Conservation (phyloP, 805 yeast species). For the Candida ascalaphidarum region DNA sequence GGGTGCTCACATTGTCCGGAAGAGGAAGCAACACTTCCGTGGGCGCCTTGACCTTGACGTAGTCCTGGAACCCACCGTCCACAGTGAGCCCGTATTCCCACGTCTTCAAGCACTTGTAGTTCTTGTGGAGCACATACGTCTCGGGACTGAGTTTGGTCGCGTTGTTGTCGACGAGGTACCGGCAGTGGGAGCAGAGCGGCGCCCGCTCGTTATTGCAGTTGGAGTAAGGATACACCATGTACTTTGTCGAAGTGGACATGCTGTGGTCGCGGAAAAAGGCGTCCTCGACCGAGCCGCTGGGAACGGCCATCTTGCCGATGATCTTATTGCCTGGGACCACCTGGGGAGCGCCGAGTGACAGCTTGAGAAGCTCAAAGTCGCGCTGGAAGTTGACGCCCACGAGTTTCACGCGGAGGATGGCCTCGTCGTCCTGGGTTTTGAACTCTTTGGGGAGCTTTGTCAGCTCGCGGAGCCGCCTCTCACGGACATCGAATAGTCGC, state of each 20-base stretch:
- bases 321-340: constrained; percentile 27
- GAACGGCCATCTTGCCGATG: constrained; percentile 17
- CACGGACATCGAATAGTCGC: constrained; percentile 14
- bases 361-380: constrained; percentile 14
- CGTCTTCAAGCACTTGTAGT: constrained; percentile 13
- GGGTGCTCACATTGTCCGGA: constrained; percentile 23
- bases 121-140: constrained; percentile 6
- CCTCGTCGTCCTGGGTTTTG: constrained; percentile 6
- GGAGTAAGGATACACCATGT: constrained; percentile 25
- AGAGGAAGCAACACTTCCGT: constrained; percentile 15
- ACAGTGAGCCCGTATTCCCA: constrained; percentile 23
- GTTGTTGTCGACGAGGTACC: constrained; percentile 1
- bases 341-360: not conserved
- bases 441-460: constrained; percentile 19
- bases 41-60: constrained; percentile 17
- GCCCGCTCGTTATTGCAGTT: constrained; percentile 19
- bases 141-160: not conserved
- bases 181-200: constrained; percentile 13
- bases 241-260: constrained; percentile 9
- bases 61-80: constrained; percentile 35
- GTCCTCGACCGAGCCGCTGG: not conserved
- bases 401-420: constrained; percentile 17
- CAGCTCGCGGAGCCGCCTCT: constrained; percentile 11
- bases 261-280: constrained; percentile 4
- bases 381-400: constrained; percentile 17